Percentiles rank a stretch among this genome's conserved stretches.
These are phyloP conservation scores for Pichia sporocuriosa DNA, from an alignment of 805 yeast species.

Conservation along the genomic window DNA sequence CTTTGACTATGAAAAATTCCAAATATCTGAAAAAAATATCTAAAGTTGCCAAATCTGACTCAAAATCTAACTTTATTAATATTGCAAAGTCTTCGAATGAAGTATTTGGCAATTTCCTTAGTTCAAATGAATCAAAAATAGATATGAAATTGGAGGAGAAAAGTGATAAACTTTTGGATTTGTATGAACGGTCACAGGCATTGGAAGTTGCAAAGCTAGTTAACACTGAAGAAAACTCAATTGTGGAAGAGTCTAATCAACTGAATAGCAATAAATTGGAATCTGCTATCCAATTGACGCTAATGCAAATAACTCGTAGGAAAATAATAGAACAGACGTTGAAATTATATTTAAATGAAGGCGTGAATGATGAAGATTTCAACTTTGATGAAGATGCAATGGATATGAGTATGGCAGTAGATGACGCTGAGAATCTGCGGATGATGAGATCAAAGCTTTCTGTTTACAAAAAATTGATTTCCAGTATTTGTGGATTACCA, in stretches of 20 bases:
- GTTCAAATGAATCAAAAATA: background rate
- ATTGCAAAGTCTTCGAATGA: constrained; percentile 10
- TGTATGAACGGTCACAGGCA: constrained; percentile 57
- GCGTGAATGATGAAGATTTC: constrained; percentile 8
- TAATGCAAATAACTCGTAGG: constrained; percentile 36
- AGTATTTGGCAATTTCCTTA: background rate
- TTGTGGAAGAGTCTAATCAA: constrained; percentile 3
- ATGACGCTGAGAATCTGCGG: constrained; percentile 3
- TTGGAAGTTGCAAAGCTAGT: constrained; percentile 51
- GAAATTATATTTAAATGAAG: constrained; percentile 3
- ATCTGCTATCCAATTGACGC: constrained; percentile 32
- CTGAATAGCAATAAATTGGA: constrained; percentile 12
- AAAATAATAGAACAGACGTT: constrained; percentile 10
- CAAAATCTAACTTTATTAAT: background rate
- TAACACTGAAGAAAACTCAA: constrained; percentile 40
- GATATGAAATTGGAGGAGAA: constrained; percentile 17
- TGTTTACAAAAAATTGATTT: constrained; percentile 60
- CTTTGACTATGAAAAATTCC: constrained; percentile 17
- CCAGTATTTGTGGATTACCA: constrained; percentile 69
- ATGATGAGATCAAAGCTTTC: constrained; percentile 38
- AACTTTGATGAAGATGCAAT: constrained; percentile 11
- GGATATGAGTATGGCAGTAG: constrained; percentile 2
- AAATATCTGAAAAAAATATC: constrained; percentile 14
- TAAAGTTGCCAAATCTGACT: background rate
- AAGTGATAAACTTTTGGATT: constrained; percentile 31